Conservation (phyloP, 1,139 yeast species). For the Sugiyamaella castrensis region DNA sequence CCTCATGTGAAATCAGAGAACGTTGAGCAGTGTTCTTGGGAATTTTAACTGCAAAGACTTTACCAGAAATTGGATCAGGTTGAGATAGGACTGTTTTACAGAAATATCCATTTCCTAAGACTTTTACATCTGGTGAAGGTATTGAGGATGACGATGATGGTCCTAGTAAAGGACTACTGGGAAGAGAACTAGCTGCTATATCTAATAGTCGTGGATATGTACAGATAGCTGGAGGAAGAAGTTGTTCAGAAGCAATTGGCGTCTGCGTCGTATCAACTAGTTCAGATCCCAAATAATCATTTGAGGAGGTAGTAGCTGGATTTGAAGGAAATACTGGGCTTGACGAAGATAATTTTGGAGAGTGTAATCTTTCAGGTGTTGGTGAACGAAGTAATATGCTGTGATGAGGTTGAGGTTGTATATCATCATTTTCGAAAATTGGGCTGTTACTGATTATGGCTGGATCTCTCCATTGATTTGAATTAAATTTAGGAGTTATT, state of each 20-base stretch:
- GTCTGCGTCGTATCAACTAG: too few species aligned
- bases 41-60: slow-evolving; percentile 20
- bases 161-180: neutral
- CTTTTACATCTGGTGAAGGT: neutral
- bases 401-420: too few species aligned
- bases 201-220: slow-evolving; percentile 6
- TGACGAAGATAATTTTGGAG: too few species aligned
- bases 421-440: neutral
- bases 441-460: slow-evolving; percentile 3
- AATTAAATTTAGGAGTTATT: slow-evolving; percentile 9
- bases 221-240: neutral
- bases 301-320: too few species aligned
- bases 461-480: slow-evolving; percentile 1
- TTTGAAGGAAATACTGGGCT: too few species aligned
- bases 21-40: slow-evolving; percentile 15
- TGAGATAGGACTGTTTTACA: slow-evolving; percentile 19
- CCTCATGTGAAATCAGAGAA: slow-evolving; percentile 20
- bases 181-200: slow-evolving; percentile 1
- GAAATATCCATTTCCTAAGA: slow-evolving; percentile 23
- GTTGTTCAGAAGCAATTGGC: too few species aligned
- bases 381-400: too few species aligned
- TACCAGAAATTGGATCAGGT: slow-evolving; percentile 8
- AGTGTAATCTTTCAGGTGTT: too few species aligned
- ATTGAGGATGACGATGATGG: neutral
- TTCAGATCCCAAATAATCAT: too few species aligned